These are phyloP conservation scores for Sinapis alba DNA, from an alignment of 441 rosid species.

Conservation along the genomic window DNA sequence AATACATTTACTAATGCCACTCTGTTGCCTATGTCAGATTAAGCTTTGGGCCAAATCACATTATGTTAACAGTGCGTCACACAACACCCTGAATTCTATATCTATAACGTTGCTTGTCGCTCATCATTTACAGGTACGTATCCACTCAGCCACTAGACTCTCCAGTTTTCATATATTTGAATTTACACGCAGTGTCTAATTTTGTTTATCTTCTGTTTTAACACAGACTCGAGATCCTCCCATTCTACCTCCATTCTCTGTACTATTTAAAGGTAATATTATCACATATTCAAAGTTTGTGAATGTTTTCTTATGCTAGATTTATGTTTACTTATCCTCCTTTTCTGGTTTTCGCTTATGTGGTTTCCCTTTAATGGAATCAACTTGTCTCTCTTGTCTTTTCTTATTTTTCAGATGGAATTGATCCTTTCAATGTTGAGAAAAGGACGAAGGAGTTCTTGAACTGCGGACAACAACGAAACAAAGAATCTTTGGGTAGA, in stretches of 20 bases:
- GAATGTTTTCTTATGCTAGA: not conserved
- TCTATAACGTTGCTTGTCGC: constrained; percentile 55
- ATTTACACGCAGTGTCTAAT: constrained; percentile 2
- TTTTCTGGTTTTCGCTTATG: not conserved
- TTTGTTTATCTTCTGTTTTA: constrained; percentile 18
- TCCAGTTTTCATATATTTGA: not conserved
- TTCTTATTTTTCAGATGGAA: constrained; percentile 49
- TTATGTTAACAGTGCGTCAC: constrained; percentile 50
- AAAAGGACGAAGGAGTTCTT: constrained; percentile 40
- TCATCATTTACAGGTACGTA: constrained; percentile 64
- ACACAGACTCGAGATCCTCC: constrained; percentile 61
- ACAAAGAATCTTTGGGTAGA: constrained; percentile 50
- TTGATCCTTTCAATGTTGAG: constrained; percentile 42
- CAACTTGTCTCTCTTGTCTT: not conserved
- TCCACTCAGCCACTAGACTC: not conserved
- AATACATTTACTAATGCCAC: constrained; percentile 7
- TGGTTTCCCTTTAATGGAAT: not conserved
- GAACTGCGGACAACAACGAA: constrained; percentile 49
- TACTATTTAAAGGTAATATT: constrained; percentile 48
- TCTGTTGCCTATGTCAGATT: constrained; percentile 39
- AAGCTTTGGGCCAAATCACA: constrained; percentile 63
- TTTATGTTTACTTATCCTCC: not conserved
- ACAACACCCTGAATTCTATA: constrained; percentile 53
- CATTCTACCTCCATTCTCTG: constrained; percentile 59
- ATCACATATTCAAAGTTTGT: not conserved